A percentile compares a stretch with the other conserved stretches of the same genome.
phyloP scores from a whole-genome alignment of 768 basidiomycete species.

The Multifurca ochricompacta region DNA sequence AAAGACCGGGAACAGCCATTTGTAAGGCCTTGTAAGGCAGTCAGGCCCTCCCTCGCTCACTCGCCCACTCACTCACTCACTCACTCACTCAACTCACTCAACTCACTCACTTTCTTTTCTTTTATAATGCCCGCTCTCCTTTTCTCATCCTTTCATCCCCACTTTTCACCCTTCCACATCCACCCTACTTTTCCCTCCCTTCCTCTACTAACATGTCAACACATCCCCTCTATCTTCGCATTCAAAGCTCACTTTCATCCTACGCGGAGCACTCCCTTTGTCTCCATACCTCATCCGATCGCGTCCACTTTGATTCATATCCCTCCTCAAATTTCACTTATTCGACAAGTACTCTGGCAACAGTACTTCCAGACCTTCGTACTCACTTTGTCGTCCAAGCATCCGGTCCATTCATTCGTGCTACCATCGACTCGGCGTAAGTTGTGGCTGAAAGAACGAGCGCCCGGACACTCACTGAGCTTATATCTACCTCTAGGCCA shows the following conservation, averaged over 20 bases:
- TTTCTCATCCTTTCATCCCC: neutral
- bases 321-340: neutral
- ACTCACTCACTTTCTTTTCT: neutral
- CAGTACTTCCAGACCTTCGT: fast-evolving
- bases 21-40: neutral
- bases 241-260: neutral
- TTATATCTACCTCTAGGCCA: neutral
- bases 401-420: neutral
- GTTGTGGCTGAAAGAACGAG: neutral
- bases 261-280: neutral
- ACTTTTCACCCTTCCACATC: neutral
- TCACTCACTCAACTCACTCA: constrained; percentile 2
- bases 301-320: neutral
- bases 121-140: constrained; percentile 6
- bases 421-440: neutral
- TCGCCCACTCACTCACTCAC: neutral
- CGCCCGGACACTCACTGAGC: neutral
- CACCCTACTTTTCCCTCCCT: neutral
- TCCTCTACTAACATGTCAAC: neutral
- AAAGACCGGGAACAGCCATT: constrained; percentile 13
- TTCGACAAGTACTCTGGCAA: fast-evolving
- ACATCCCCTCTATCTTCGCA: fast-evolving
- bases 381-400: neutral
- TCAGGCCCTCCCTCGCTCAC: neutral
- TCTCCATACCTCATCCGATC: neutral